A percentile compares a stretch with the other conserved stretches of the same genome.
Conservation (phyloP, 257 asterid genomes). For the Linaria vulgaris region DNA sequence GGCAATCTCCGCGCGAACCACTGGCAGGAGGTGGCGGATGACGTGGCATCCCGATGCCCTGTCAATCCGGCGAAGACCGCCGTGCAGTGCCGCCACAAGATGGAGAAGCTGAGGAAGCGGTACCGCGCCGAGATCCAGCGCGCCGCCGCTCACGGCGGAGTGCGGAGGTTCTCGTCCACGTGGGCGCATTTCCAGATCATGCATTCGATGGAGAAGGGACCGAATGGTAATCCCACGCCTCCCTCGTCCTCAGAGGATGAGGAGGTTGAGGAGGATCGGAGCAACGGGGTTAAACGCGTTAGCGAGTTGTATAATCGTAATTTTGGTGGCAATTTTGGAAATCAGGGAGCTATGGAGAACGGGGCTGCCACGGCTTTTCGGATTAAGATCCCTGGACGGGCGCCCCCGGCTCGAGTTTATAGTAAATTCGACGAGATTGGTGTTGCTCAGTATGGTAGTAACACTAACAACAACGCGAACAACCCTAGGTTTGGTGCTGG, state of each 20-base stretch:
- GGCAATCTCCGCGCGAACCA: conserved; percentile 86
- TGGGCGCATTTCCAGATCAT: conserved; percentile 89
- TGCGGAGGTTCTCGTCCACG: conserved; percentile 61
- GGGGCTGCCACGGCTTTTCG: conserved; percentile 64
- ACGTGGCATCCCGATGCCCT: conserved; percentile 61
- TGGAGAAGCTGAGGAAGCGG: conserved; percentile 97
- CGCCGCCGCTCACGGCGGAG: conserved; percentile 73
- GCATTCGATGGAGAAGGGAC: conserved; percentile 90
- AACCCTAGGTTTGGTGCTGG: conserved; percentile 37
- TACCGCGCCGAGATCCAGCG: conserved; percentile 93
- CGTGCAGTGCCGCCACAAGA: conserved; percentile 98
- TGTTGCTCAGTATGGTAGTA: conserved; percentile 33
- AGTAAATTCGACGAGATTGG: conserved; percentile 44
- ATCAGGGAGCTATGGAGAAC: conserved; percentile 39
- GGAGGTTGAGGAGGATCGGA: conserved; percentile 43
- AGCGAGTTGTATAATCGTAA: conserved; percentile 62
- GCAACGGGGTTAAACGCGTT: conserved; percentile 42
- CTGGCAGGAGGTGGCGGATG: conserved; percentile 99
- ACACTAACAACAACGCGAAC: too few species aligned
- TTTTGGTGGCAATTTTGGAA: conserved; percentile 21
- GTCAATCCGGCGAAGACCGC: conserved; percentile 57
- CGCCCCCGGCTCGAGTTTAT: conserved; percentile 33
- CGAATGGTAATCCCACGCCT: conserved; percentile 43
- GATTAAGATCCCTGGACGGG: conserved; percentile 71
- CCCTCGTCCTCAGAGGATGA: conserved; percentile 47